Conservation (phyloP, 129 eudicot species). For the Logfia minima region DNA sequence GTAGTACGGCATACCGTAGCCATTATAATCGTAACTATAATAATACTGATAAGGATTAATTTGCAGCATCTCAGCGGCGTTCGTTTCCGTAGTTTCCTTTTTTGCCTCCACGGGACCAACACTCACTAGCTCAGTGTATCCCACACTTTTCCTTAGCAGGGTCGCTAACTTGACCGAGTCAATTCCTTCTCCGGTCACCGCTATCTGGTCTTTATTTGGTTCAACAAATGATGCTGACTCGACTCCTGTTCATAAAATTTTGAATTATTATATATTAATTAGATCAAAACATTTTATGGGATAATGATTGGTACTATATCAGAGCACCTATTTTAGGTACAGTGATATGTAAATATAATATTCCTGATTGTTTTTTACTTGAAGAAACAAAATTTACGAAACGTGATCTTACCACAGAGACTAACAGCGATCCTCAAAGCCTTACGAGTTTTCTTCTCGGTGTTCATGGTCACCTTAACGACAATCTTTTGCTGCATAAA, state of each 20-base stretch:
- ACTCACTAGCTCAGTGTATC: constrained; percentile 26
- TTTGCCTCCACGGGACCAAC: constrained; percentile 29
- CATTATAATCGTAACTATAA: background rate
- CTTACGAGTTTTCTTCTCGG: constrained; percentile 29
- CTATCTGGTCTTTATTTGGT: constrained; percentile 34
- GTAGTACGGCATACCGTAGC: background rate
- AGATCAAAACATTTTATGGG: too few relatives aligned
- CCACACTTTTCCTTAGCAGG: constrained; percentile 23
- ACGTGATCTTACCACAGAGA: constrained; percentile 19
- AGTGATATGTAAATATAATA: too few relatives aligned
- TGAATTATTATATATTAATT: background rate
- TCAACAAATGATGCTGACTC: constrained; percentile 29
- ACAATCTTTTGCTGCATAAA: constrained; percentile 45
- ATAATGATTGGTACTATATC: too few relatives aligned
- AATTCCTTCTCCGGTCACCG: constrained; percentile 39
- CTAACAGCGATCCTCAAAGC: constrained; percentile 37
- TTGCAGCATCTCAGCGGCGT: background rate
- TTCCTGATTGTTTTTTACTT: background rate
- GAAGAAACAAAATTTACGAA: background rate
- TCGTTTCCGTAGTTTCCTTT: background rate
- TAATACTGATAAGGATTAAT: constrained; percentile 12
- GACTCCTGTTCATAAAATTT: constrained; percentile 28
- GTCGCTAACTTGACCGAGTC: constrained; percentile 26
- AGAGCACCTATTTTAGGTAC: too few relatives aligned
- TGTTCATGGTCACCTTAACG: constrained; percentile 26